A percentile compares a stretch with the other conserved stretches of the same genome.
phyloP scores from a whole-genome alignment of 371 early-diverging fungal species.

The Rhizomucor pusillus region DNA sequence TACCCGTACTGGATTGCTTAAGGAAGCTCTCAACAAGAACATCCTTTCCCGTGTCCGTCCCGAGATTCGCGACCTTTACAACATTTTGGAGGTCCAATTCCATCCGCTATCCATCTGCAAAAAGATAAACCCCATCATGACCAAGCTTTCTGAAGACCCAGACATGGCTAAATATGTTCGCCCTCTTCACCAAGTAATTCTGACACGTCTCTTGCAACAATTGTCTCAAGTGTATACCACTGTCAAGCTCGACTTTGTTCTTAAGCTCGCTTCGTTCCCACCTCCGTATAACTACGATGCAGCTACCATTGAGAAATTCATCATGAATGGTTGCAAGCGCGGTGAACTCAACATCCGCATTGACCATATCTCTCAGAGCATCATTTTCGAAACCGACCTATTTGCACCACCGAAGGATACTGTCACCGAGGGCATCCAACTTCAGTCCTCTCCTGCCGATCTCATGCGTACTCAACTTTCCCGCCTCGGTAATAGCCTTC shows the following conservation, averaged over 20 bases:
- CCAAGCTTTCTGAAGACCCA: constrained; percentile 67
- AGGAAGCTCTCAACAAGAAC: constrained; percentile 84
- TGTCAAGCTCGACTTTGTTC: constrained; percentile 90
- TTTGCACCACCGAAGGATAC: constrained; percentile 69
- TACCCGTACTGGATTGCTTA: constrained; percentile 86
- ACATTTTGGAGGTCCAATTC: constrained; percentile 95
- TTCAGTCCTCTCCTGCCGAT: constrained; percentile 87
- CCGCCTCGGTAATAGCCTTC: constrained; percentile 73
- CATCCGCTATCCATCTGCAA: constrained; percentile 97
- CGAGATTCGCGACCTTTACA: constrained; percentile 89
- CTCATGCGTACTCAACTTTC: constrained; percentile 84
- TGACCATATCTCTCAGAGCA: constrained; percentile 87
- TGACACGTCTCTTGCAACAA: constrained; percentile 94
- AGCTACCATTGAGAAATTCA: constrained; percentile 91
- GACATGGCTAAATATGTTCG: constrained; percentile 86
- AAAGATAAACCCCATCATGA: constrained; percentile 86
- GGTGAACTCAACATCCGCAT: constrained; percentile 94
- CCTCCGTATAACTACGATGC: constrained; percentile 83
- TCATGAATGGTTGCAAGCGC: constrained; percentile 95
- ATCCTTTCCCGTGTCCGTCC: constrained; percentile 85
- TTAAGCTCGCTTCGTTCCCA: constrained; percentile 85
- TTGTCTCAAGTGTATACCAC: constrained; percentile 96
- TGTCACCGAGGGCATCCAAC: constrained; percentile 78
- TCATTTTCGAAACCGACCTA: constrained; percentile 89
- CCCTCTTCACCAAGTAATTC: constrained; percentile 91